Conservation (phyloP, 2,329 filamentous ascomycete genomes). For the Phialophora tarda region DNA sequence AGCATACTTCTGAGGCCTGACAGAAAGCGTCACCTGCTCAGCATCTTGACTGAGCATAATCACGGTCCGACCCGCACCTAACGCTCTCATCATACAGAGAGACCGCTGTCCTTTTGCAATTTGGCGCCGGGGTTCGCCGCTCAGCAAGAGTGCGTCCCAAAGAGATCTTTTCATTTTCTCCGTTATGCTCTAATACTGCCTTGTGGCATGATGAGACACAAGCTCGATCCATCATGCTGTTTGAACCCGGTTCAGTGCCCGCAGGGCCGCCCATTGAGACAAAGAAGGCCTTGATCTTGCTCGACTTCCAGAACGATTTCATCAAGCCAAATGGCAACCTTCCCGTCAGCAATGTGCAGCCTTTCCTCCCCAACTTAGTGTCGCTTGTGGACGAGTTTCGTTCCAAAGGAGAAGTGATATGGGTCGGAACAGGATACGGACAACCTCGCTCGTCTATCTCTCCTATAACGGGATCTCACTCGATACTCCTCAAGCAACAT, state of each 20-base stretch:
- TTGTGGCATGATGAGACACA: slow-evolving; percentile 25
- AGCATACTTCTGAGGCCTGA: background rate
- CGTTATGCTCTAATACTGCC: background rate
- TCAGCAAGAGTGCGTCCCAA: background rate
- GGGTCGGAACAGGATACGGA: slow-evolving; percentile 79
- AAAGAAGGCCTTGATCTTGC: slow-evolving; percentile 73
- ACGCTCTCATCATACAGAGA: background rate
- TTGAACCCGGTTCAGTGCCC: slow-evolving; percentile 35
- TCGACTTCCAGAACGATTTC: slow-evolving; percentile 94
- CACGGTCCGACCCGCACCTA: slow-evolving; percentile 17
- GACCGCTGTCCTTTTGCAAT: slow-evolving; percentile 8
- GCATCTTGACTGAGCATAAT: slow-evolving; percentile 7
- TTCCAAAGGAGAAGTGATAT: slow-evolving; percentile 74
- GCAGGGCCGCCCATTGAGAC: slow-evolving; percentile 59
- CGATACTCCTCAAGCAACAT: slow-evolving; percentile 39
- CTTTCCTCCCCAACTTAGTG: slow-evolving; percentile 71
- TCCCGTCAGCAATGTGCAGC: slow-evolving; percentile 65
- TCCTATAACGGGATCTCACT: slow-evolving; percentile 54
- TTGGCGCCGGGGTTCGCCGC: background rate
- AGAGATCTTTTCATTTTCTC: background rate
- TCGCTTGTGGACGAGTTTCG: slow-evolving; percentile 75
- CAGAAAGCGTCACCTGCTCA: background rate
- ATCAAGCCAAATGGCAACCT: slow-evolving; percentile 71
- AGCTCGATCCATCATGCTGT: slow-evolving; percentile 32
- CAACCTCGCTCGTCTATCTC: slow-evolving; percentile 63